Base-by-base conservation (phyloP, 2,329 filamentous ascomycete species). In the Diplodia sapinea region DNA sequence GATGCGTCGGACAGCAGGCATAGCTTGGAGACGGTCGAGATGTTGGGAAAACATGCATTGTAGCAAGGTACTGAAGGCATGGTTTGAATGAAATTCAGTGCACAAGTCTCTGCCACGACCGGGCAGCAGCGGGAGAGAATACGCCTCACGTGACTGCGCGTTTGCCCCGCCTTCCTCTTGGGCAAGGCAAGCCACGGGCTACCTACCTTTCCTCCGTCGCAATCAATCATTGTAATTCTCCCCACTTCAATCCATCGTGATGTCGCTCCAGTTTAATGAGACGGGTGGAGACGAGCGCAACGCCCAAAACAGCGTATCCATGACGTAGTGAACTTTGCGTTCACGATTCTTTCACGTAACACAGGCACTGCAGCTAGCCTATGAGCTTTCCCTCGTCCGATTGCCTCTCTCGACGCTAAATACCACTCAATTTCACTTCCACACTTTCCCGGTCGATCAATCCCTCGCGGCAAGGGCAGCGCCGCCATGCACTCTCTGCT, bases 1-100 rank as follows among this genome's bases (percentile, higher is more conserved):
- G 80, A 71, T 91, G 88, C 73, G 75, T 84, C 13, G 82, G 81
- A 1, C 74, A 77, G 51, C 73, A 67, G 43, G 33, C 20, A 7
- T 67, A 51, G 43, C 49, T 47, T 23, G 11, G 17, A 9, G 43
- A 8, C 17, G 43, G 43, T 20, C 17, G 43, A n/a, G n/a, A 9
- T 8, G 17, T 47, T 4, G n/a, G n/a, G n/a, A 20, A 20, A 26
- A 26, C 26, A 26, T 26, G 26, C 26, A 26, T 26, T 26, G 26
- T 26, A 26, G 26, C 26, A 26, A 9, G 43, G 20, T 11, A 3
- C n/a, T 43, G 8, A 43, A 17, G 40, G 40, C 40, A 17, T 17
- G 11, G 5, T 26, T 17, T 36, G 31, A 13, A 23, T 38, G n/a
- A 20, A 17, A 8, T 13, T n/a, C 31, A 38, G 2, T 15, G 31